Evolutionary conservation across 2,329 filamentous ascomycete species (phyloP), one percentile per base, ranked within the genome.

Genomic region (Lomentospora prolificans): DNA sequence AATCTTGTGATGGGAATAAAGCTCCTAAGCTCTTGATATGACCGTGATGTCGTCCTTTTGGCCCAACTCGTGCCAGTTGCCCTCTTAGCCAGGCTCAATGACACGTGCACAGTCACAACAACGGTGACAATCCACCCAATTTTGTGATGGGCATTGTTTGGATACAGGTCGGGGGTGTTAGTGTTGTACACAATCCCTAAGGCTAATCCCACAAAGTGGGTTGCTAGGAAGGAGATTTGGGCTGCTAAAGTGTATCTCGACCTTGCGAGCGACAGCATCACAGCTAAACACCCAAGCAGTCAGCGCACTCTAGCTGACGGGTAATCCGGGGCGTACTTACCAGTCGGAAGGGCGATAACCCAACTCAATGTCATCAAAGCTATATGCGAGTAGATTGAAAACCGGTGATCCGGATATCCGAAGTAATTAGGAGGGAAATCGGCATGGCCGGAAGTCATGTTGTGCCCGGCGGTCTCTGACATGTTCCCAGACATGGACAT

Each of bases 101-200:
- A 63, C 14, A 86, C 77, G 72, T 96, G 92, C 0, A 79, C 82
- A 54, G 76, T 77, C 9, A 87, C 76, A 3, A 91, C 75, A 75
- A 82, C 87, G 3, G 87, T 92, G 28, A 86, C 78, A 44, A 89
- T 76, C 92, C 92, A 97, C 55, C 90, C 90, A 46, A 92, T 78
- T 68, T 88, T 90, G 72, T 90, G 85, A 68, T 96, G 91, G n/a
- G 86, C 81, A 66, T 95, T 95, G 66, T 87, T 85, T 30, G 84
- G 84, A 67, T 96, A 96, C 22, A 96, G 73, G 65, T 96, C 89
- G 1, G 90, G 90, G 0, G 90, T 95, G 60, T 80, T 83, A 57
- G 80, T 77, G 67, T 94, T 90, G 74, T 96, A 96, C 31, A 89
- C 72, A 52, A 81, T 77, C 6, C 81, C 83, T 25, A 87, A 66